phyloP scores from a whole-genome alignment of 306 rosid genomes.

The Senna siamea region DNA sequence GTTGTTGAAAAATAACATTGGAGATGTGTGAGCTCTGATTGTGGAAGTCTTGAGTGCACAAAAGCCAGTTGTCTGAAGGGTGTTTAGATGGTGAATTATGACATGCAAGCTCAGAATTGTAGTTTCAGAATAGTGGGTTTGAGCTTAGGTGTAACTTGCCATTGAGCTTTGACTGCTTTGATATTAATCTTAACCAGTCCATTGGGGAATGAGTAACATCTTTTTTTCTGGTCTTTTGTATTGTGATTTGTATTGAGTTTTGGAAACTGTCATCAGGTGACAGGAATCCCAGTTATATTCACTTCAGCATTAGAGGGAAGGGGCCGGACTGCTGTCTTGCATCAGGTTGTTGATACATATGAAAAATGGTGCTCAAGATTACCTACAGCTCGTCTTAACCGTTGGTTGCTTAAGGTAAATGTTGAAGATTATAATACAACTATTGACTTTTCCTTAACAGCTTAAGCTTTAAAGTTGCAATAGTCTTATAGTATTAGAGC shows the following conservation, averaged over 20 bases:
- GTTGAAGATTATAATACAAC: neutral
- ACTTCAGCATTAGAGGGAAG: conserved; percentile 89
- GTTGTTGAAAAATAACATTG: neutral
- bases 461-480: too few species aligned
- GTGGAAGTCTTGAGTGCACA: neutral
- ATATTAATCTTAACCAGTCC: neutral
- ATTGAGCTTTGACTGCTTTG: neutral
- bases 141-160: neutral
- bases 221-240: neutral
- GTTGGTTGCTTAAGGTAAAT: conserved; percentile 90
- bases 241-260: conserved; percentile 30
- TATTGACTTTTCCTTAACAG: too few species aligned
- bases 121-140: neutral
- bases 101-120: neutral
- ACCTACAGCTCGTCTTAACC: conserved; percentile 88
- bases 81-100: neutral
- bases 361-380: conserved; percentile 89
- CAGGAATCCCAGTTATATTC: conserved; percentile 91
- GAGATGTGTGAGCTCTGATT: neutral
- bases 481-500: too few species aligned
- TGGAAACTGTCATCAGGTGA: conserved; percentile 59
- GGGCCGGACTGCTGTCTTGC: conserved; percentile 71
- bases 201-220: neutral
- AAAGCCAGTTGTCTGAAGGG: neutral
- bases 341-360: conserved; percentile 71